Evolutionary conservation across 2,329 filamentous ascomycete species (phyloP).

Genomic region (Septoria petroselini): DNA sequence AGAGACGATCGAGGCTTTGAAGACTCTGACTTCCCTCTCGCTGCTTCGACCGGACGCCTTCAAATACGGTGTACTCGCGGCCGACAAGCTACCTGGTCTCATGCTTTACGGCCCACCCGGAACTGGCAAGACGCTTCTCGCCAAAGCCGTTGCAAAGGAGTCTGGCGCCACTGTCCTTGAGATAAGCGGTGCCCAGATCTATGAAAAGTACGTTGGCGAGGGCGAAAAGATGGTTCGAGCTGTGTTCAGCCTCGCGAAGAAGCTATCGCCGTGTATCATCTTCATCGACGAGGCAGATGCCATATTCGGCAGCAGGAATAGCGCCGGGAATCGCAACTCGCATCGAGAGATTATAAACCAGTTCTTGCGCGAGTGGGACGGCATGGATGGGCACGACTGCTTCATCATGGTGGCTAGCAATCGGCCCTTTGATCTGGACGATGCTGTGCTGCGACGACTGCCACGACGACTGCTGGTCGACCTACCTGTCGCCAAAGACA

Average conservation of each 20-base stretch:
- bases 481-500: slow-evolving; percentile 64
- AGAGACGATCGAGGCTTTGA: slow-evolving; percentile 82
- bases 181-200: slow-evolving; percentile 84
- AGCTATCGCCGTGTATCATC: slow-evolving; percentile 85
- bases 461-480: slow-evolving; percentile 72
- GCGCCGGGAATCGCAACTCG: slow-evolving; percentile 62
- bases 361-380: slow-evolving; percentile 95
- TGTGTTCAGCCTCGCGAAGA: slow-evolving; percentile 86
- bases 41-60: slow-evolving; percentile 91
- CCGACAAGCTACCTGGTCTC: slow-evolving; percentile 84
- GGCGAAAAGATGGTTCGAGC: slow-evolving; percentile 94
- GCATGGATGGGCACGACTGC: slow-evolving; percentile 70
- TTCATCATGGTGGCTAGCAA: slow-evolving; percentile 99
- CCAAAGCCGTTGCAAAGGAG: slow-evolving; percentile 63
- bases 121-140: slow-evolving; percentile 80
- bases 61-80: slow-evolving; percentile 86
- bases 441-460: slow-evolving; percentile 74
- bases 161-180: slow-evolving; percentile 71
- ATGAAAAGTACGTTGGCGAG: slow-evolving; percentile 95
- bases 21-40: slow-evolving; percentile 83
- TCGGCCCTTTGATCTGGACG: slow-evolving; percentile 89
- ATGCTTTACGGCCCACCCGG: slow-evolving; percentile 95
- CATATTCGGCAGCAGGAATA: slow-evolving; percentile 74
- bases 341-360: slow-evolving; percentile 94
- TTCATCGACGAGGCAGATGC: slow-evolving; percentile 98